phyloP scores from a whole-genome alignment of 2,329 filamentous ascomycete species.

The Diplodia corticola region DNA sequence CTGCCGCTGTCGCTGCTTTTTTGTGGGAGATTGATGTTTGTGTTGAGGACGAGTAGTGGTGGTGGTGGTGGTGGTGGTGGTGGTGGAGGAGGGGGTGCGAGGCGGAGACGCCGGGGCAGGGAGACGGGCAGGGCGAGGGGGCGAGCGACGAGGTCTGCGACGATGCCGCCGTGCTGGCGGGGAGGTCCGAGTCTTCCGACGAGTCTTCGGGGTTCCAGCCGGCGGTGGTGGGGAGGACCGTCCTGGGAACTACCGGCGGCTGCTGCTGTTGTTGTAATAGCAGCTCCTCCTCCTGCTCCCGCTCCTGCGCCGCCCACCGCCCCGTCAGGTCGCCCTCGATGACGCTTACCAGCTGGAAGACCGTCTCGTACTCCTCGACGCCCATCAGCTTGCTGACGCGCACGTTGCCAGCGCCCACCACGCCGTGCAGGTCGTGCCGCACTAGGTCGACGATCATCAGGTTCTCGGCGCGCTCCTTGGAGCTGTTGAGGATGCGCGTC shows the following conservation, averaged over 20 bases:
- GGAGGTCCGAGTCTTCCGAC: background rate
- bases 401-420: constrained; percentile 74
- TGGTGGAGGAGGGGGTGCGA: constrained; percentile 6
- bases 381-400: constrained; percentile 75
- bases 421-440: constrained; percentile 87
- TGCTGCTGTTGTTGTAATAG: background rate
- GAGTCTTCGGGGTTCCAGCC: background rate
- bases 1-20: background rate
- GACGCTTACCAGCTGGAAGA: constrained; percentile 89
- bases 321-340: constrained; percentile 62
- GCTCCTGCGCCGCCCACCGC: background rate
- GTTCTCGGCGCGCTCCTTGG: constrained; percentile 93
- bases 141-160: background rate
- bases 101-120: background rate
- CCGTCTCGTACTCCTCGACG: constrained; percentile 87
- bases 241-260: no score
- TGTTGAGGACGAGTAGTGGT: background rate
- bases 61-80: background rate
- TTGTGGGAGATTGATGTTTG: no score
- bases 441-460: constrained; percentile 98
- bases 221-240: background rate
- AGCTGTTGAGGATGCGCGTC: constrained; percentile 68
- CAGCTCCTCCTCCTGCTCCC: background rate
- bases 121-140: background rate
- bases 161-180: background rate